Evolutionary conservation across 2,329 filamentous ascomycete species (phyloP), one percentile per base, ranked within the genome.

Genomic region (Esteya vermicola): DNA sequence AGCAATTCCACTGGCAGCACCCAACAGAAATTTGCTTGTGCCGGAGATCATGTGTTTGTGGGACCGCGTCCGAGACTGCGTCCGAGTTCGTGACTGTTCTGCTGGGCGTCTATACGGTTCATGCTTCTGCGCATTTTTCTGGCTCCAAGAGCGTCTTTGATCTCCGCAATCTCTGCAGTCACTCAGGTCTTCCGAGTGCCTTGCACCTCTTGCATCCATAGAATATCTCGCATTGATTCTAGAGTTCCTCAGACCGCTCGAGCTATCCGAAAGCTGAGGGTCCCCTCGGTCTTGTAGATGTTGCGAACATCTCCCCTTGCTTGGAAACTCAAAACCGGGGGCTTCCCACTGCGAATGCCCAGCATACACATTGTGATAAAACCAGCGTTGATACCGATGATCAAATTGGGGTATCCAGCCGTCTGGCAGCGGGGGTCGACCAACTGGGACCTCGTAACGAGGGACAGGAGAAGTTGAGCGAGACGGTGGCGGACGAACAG

Each of bases 391-490:
- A 43, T 61, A 61, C 42, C 55, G 57, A 32, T 68, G 65, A 46
- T 77, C 72, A 57, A 65, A 77, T 49, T 72, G 65, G 33, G 68
- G 60, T 19, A 57, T 52, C 72, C 72, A 78, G 48, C 71, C 72
- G 35, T 61, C 47, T 20, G 72, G 60, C 38, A 73, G 56, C 26
- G 64, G 57, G 33, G 70, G 62, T 50, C 57, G 59, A 39, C 55
- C 54, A 2, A 55, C 19, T 3, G 52, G 52, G 8, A 51, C 47
- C 10, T 40, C 39, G 49, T 52, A 50, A 13, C 18, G 2, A 9
- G 37, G 37, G 22, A 33, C 3, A 26, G 41, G 6, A 3, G 37
- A 6, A 5, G 25, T 2, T 3, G 36, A n/a, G 9, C 4, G 21
- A 33, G 22, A 9, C 5, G 6, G 9, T 18, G 12, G 6, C 4